Percentiles rank a stretch among this genome's conserved stretches.
phyloP scores from a whole-genome alignment of 331 rosid genomes.

The Ulmus americana region DNA sequence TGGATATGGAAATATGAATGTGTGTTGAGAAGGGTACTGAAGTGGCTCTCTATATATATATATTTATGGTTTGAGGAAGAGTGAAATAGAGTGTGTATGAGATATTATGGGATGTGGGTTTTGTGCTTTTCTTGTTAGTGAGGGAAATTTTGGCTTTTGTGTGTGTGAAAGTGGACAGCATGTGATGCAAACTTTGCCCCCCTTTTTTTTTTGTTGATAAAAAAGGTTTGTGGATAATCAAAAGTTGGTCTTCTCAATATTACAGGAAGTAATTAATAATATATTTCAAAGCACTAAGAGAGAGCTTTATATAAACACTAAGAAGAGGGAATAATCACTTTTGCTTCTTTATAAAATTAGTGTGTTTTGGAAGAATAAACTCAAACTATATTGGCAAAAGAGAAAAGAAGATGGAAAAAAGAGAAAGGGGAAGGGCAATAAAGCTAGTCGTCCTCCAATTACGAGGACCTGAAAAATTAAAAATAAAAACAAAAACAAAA shows the following conservation, averaged over 20 bases:
- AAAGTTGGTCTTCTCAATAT: conserved; percentile 43
- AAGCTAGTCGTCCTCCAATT: conserved; percentile 38
- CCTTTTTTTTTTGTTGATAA: conserved; percentile 26
- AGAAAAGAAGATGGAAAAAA: conserved; percentile 28
- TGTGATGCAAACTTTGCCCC: conserved; percentile 52
- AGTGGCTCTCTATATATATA: conserved; percentile 8
- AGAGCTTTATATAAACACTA: conserved; percentile 43
- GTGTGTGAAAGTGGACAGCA: conserved; percentile 52
- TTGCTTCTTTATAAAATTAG: conserved; percentile 29
- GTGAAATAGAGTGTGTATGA: conserved; percentile 13
- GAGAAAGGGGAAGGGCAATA: conserved; percentile 26
- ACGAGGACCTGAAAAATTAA: conserved; percentile 35
- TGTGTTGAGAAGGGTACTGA: conserved; percentile 19
- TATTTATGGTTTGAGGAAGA: conserved; percentile 3
- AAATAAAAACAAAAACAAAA: too few species aligned
- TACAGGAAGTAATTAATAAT: conserved; percentile 30
- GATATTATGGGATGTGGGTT: conserved; percentile 39
- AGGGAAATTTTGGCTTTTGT: conserved; percentile 86
- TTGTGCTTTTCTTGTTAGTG: conserved; percentile 92
- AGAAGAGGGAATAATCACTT: conserved; percentile 58
- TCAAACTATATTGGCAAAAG: conserved; percentile 24
- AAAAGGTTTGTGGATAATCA: conserved; percentile 51
- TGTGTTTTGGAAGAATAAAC: conserved; percentile 46
- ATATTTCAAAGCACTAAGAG: conserved; percentile 30
- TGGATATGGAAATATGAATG: conserved; percentile 1